phyloP scores from a whole-genome alignment of 805 yeast genomes.

The Yamadazyma tumulicola region DNA sequence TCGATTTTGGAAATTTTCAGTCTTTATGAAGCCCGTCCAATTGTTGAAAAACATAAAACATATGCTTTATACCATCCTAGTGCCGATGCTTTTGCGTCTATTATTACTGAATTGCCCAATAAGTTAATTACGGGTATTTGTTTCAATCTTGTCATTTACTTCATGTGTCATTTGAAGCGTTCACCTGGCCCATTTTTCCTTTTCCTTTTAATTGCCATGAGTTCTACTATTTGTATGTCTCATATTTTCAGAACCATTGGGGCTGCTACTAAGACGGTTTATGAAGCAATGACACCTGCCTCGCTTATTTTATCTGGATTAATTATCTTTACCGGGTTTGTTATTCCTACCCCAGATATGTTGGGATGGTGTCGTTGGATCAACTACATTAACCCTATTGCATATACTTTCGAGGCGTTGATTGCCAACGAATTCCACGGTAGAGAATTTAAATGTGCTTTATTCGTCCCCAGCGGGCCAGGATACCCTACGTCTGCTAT shows the following conservation, averaged over 20 bases:
- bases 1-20: constrained; percentile 58
- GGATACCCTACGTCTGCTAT: constrained; percentile 37
- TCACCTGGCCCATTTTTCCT: constrained; percentile 35
- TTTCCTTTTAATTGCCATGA: constrained; percentile 28
- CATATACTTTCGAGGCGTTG: constrained; percentile 52
- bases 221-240: constrained; percentile 40
- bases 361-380: constrained; percentile 67
- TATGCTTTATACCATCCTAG: constrained; percentile 74
- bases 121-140: constrained; percentile 38
- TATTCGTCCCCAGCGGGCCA: constrained; percentile 57
- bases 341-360: constrained; percentile 43
- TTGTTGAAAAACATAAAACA: constrained; percentile 66
- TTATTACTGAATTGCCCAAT: constrained; percentile 61
- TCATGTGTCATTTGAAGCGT: constrained; percentile 47
- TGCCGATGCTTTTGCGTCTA: constrained; percentile 65
- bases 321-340: constrained; percentile 54
- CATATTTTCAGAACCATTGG: constrained; percentile 42
- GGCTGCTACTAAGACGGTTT: constrained; percentile 39
- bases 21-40: constrained; percentile 59
- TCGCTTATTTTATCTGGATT: constrained; percentile 47
- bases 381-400: constrained; percentile 40
- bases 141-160: constrained; percentile 37
- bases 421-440: constrained; percentile 65
- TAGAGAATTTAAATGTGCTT: constrained; percentile 50
- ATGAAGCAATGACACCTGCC: constrained; percentile 47